These are phyloP conservation scores for Myriosclerotinia duriaeana DNA, from an alignment of 2,329 filamentous ascomycete species.

Conservation along the genomic window DNA sequence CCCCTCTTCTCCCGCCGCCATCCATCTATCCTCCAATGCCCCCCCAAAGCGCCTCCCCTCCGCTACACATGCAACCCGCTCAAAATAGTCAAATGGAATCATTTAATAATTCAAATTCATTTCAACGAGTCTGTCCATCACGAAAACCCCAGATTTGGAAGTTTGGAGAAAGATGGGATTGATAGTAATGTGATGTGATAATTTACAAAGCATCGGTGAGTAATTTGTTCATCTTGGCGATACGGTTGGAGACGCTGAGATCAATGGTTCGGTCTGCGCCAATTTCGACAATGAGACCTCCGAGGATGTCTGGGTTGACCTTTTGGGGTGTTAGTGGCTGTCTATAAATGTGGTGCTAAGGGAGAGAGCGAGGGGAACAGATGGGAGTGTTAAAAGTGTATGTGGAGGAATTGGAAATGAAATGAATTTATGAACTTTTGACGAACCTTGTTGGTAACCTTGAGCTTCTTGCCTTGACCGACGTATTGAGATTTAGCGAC, in stretches of 20 bases:
- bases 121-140: conserved; percentile 11
- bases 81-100: not conserved
- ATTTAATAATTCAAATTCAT: not conserved
- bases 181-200: conserved; percentile 15
- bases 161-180: conserved; percentile 32
- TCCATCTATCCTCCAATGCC: not conserved
- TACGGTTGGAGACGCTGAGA: conserved; percentile 89
- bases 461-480: conserved; percentile 92
- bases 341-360: not conserved
- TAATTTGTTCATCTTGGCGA: conserved; percentile 99
- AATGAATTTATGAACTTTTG: not conserved
- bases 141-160: conserved; percentile 16
- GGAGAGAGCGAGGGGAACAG: not conserved
- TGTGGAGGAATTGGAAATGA: not conserved
- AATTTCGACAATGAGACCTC: conserved; percentile 92
- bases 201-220: conserved; percentile 94
- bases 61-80: not conserved
- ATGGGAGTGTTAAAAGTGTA: not conserved
- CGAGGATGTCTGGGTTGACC: conserved; percentile 93
- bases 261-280: conserved; percentile 92
- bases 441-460: conserved; percentile 83
- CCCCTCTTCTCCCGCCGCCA: not conserved
- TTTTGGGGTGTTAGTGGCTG: not conserved
- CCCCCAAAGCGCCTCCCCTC: no score
- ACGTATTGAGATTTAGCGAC: conserved; percentile 88